Base-by-base conservation (phyloP, 2,329 filamentous ascomycete species). In the Thermothelomyces thermophilus region DNA sequence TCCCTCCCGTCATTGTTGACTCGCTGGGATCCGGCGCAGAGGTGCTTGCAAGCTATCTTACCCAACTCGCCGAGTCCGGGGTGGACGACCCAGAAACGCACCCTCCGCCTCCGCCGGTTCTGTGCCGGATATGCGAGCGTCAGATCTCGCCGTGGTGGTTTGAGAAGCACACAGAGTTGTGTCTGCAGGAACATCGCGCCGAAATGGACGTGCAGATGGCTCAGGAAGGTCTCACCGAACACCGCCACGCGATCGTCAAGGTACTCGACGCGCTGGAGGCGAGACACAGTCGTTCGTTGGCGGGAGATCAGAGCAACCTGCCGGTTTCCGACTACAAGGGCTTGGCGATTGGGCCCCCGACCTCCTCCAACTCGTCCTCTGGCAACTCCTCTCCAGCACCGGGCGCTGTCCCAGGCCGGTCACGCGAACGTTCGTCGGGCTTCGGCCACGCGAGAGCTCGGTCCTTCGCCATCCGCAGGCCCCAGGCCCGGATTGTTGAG, bases 121-220 rank as follows among this genome's bases (percentile, higher is more conserved):
- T 98, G 14, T 98, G 93, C 67, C 89, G 93, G 46, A 97, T 98
- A 48, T 98, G 93, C 67, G 93, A 98, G 66, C 87, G 93, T 47
- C 89, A 96, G 55, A 97, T 98, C 53, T 89, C 89, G 4, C 90
- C 91, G 0, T 98, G 93, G 93, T 98, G 93, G 94, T 98, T 98
- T 60, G 93, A 98, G 69, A 98, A 97, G 68, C 93, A 98, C 66
- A 95, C 91, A 2, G 94, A 98, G 62, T 73, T 97, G 17, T 98
- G 93, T 63, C 74, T 96, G 48, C 90, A 97, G 65, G 93, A 98
- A 65, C 93, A 98, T 64, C 84, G 87, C 45, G 91, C 93, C 0
- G 93, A 98, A 66, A 94, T 96, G 87, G 91, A 97, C 60, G 90
- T 98, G 3, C 91, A 98, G 65, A 85, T 97, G 75, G 83, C 90